Percentiles rank a stretch among this genome's conserved stretches.
These are phyloP conservation scores for Skeletonema menzelii DNA, from an alignment of 108 stramenopile species.

Conservation along the genomic window DNA sequence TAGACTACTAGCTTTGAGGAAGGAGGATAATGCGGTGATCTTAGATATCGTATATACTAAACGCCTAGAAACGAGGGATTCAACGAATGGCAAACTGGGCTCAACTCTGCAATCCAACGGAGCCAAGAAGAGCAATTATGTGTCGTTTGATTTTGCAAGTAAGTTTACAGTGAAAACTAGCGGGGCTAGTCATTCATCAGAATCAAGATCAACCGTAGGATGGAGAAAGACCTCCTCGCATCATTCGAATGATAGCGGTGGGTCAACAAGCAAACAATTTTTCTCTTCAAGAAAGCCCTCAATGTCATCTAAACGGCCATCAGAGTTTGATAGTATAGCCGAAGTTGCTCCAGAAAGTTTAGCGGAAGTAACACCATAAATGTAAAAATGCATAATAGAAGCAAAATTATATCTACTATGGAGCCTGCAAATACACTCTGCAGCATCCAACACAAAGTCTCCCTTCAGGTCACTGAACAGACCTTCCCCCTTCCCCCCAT, in stretches of 20 bases:
- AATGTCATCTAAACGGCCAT: background rate
- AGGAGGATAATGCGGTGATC: constrained; percentile 13
- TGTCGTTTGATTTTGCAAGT: background rate
- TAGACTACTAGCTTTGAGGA: constrained; percentile 22
- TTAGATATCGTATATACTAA: background rate
- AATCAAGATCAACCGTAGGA: background rate
- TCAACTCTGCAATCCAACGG: background rate
- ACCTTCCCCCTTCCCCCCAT: too few relatives aligned
- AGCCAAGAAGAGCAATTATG: background rate
- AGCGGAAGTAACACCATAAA: background rate
- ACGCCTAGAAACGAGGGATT: background rate
- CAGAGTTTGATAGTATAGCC: background rate
- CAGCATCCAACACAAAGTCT: too few relatives aligned
- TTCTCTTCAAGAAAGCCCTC: background rate
- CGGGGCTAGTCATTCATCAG: background rate
- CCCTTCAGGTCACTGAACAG: too few relatives aligned
- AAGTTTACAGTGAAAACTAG: background rate
- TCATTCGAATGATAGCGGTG: background rate
- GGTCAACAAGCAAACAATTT: background rate
- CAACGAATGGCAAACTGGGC: background rate
- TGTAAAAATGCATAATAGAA: too few relatives aligned
- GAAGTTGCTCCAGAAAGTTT: background rate
- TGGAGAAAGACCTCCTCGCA: background rate
- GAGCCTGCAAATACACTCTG: too few relatives aligned
- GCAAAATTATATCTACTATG: too few relatives aligned